Base-by-base conservation (phyloP, 2,329 filamentous ascomycete species). In the Malbranchea cinnamomea region DNA sequence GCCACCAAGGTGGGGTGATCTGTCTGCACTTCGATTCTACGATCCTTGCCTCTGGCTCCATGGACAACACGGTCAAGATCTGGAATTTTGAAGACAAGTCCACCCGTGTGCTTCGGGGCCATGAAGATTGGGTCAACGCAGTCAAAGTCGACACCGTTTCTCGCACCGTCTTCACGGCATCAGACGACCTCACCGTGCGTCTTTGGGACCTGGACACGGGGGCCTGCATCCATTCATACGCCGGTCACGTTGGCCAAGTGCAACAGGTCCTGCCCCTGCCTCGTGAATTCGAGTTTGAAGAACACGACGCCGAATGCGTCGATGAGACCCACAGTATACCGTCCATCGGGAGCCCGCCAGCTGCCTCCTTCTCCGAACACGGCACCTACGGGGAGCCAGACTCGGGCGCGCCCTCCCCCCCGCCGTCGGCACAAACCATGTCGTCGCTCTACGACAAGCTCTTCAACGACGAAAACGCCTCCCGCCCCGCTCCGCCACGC, bases 201-300 rank as follows among this genome's bases (percentile, higher is more conserved):
- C 65, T 98, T 2, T 94, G 87, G 87, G 87, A 95, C 46, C 64
- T 98, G 20, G 83, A 94, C 48, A 81, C 78, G 1, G 75, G 77
- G 46, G 63, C 70, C 31, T 87, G 80, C 50, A 78, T 95, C 50
- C 62, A 63, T 41, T 68, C 65, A 0, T 95, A 85, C 46, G 71
- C 83, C 42, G 87, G 85, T 5, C 89, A 98, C 47, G 84, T 94
- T 10, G 89, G 85, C 10, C 85, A 93, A 47, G 85, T 95, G 4
- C 89, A 98, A 52, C 85, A 94, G 54, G 75, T 94, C 7, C 60
- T 92, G n/a, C n/a, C n/a, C n/a, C n/a, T n/a, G n/a, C 84, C 87
- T 0, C 67, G 72, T 5, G 85, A 93, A 48, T 93, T 92, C 45
- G 84, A 94, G 49, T 76, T 87, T 2, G 84, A 93, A 44, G 81